Evolutionary conservation across 352 stramenopile genomes (phyloP).

Genomic region (Globisporangium mamillatum): DNA sequence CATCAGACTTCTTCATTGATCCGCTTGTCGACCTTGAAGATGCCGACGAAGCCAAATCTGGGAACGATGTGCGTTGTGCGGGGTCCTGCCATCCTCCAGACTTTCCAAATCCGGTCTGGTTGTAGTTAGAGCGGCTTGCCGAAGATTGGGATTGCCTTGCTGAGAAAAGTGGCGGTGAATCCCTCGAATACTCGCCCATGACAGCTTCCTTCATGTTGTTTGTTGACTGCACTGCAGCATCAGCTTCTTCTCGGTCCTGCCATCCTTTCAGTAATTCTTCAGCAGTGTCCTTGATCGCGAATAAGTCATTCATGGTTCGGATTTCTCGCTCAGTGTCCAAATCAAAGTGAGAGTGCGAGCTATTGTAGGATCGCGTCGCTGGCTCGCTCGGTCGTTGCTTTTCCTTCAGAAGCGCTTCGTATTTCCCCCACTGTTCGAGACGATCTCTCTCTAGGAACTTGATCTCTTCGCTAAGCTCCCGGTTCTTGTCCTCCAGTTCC

Average conservation of each 20-base stretch:
- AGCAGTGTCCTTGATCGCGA: slow-evolving; percentile 37
- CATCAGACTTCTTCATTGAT: neutral
- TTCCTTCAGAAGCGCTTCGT: slow-evolving; percentile 53
- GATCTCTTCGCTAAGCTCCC: slow-evolving; percentile 66
- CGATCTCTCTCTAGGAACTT: slow-evolving; percentile 77
- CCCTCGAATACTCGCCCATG: neutral
- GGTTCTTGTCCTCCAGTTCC: slow-evolving; percentile 79
- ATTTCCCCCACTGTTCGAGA: slow-evolving; percentile 72
- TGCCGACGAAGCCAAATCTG: neutral
- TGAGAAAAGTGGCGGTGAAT: neutral
- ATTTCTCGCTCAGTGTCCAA: slow-evolving; percentile 18
- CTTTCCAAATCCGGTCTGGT: neutral
- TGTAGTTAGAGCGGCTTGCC: neutral
- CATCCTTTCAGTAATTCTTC: slow-evolving; percentile 39
- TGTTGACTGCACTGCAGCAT: neutral
- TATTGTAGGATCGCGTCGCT: neutral
- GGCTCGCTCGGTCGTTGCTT: slow-evolving; percentile 19
- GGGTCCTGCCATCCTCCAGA: neutral
- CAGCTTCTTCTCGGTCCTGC: slow-evolving; percentile 14
- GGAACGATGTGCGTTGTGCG: neutral
- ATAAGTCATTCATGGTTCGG: slow-evolving; percentile 35
- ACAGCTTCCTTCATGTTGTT: neutral
- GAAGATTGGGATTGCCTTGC: neutral
- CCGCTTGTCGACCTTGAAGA: neutral
- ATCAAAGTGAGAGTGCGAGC: slow-evolving; percentile 10